Base-by-base conservation (phyloP, 768 basidiomycete genomes). In the Panus rudis region DNA sequence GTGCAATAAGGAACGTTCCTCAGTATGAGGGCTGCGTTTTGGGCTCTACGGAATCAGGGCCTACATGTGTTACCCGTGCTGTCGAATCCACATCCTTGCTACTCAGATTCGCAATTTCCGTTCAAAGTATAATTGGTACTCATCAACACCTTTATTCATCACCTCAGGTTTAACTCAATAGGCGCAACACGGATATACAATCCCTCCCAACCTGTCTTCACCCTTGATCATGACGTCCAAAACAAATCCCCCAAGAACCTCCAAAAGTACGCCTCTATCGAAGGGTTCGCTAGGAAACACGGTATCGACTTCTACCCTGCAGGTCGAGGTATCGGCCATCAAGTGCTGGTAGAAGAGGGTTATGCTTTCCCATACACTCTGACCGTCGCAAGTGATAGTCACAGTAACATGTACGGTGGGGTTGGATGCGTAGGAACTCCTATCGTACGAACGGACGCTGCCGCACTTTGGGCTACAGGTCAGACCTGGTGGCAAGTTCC, bases 401-500 rank as follows among this genome's bases (percentile, higher is more conserved):
- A 96, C 63, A 90, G 87, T 58, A 99, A 99, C 62, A 98, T 98
- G 88, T 99, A 99, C 57, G 96, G 96, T 14, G 96, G 93, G 25
- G 89, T 99, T 4, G 94, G 92, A 1, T 94, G 93, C 57, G 80
- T 99, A 3, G 96, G 96, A 2, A 99, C 96, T 0, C 92, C 96
- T 0, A 96, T 98, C 50, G 96, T 98, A 5, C 79, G 96, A 39
- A 97, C 91, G 11, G 92, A 94, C 52, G 88, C 89, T 17, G 92
- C 92, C 0, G 94, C 87, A 17, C 74, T 99, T 10, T 99, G 96
- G 96, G 92, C 96, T 11, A 98, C 96, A 0, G 92, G 93, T 17
- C 90, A 87, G 61, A 98, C 96, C 1, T 99, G 96, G 96, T 98
- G 94, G 96, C 96, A 98, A 65, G 84, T 99, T 25, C 96, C 96